Conservation (phyloP, 192 early-diverging fungal species). For the Spizellomyces punctatus region DNA sequence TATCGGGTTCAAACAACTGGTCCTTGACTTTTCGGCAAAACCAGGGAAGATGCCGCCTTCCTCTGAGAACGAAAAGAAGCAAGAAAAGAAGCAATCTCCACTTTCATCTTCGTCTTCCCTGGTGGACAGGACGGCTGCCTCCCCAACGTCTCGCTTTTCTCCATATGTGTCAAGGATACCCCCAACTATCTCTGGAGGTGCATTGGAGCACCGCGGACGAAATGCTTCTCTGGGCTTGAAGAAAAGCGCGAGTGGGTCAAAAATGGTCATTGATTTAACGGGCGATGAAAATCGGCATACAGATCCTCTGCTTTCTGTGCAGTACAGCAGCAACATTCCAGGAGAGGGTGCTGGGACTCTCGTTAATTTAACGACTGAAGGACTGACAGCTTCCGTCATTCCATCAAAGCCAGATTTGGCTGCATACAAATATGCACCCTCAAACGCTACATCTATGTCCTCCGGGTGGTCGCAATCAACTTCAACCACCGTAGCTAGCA, state of each 20-base stretch:
- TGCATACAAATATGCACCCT: not conserved
- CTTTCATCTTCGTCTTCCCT: too few relatives aligned
- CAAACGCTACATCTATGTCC: not conserved
- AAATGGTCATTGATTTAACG: constrained; percentile 30
- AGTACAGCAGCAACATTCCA: too few relatives aligned
- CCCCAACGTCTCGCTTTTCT: too few relatives aligned
- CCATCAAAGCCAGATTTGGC: not conserved
- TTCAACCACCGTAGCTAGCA: not conserved
- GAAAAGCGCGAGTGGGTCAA: constrained; percentile 26
- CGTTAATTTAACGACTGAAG: not conserved
- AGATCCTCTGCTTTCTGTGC: too few relatives aligned
- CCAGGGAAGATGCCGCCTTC: not conserved
- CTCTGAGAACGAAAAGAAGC: not conserved
- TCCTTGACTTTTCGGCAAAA: not conserved
- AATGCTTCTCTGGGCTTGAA: constrained; percentile 5
- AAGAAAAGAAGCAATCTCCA: not conserved
- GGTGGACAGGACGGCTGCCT: too few relatives aligned
- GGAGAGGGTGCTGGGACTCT: too few relatives aligned
- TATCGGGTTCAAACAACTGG: not conserved
- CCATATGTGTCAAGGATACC: too few relatives aligned
- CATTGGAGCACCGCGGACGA: too few relatives aligned
- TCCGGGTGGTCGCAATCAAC: not conserved
- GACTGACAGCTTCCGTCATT: not conserved
- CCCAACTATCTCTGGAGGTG: too few relatives aligned
- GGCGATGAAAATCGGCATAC: not conserved